A percentile compares a stretch with the other conserved stretches of the same genome.
These are phyloP conservation scores for Sclerotiophoma versabilis DNA, from an alignment of 2,329 filamentous ascomycete species.

Conservation along the genomic window DNA sequence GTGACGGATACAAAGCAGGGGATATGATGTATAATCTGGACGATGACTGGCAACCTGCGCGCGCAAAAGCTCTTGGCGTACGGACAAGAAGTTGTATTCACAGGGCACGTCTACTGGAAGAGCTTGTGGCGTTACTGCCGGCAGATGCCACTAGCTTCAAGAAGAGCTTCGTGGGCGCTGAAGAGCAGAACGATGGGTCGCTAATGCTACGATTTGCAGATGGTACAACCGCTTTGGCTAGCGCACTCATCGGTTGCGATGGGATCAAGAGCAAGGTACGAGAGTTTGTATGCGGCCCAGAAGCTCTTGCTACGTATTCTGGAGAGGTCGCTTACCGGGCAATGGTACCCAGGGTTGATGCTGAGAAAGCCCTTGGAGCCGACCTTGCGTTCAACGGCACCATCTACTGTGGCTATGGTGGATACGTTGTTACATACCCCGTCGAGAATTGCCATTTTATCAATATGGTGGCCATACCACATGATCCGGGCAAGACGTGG, in stretches of 20 bases:
- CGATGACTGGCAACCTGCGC: constrained; percentile 45
- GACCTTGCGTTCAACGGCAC: constrained; percentile 36
- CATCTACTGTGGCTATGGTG: constrained; percentile 30
- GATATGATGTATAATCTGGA: constrained; percentile 50
- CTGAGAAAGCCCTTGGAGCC: constrained; percentile 45
- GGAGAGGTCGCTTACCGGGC: constrained; percentile 36
- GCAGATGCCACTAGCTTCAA: constrained; percentile 30
- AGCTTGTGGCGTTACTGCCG: constrained; percentile 55
- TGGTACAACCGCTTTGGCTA: constrained; percentile 46
- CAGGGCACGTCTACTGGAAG: constrained; percentile 51
- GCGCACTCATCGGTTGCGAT: constrained; percentile 56
- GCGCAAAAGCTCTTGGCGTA: constrained; percentile 44
- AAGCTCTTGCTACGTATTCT: constrained; percentile 30
- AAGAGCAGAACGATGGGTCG: constrained; percentile 46
- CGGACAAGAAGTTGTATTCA: constrained; percentile 32
- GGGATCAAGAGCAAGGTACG: constrained; percentile 51
- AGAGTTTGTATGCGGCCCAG: constrained; percentile 24
- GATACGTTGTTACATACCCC: constrained; percentile 28
- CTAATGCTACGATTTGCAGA: constrained; percentile 49
- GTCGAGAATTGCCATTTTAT: constrained; percentile 25
- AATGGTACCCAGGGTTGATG: constrained; percentile 45
- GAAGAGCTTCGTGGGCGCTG: constrained; percentile 26
- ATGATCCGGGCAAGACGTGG: constrained; percentile 15
- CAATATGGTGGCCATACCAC: constrained; percentile 33
- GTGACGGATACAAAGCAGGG: constrained; percentile 2